Percentiles rank a stretch among this genome's conserved stretches.
Conservation (phyloP, 2,329 filamentous ascomycete species). For the Pestalotiopsis sp. region DNA sequence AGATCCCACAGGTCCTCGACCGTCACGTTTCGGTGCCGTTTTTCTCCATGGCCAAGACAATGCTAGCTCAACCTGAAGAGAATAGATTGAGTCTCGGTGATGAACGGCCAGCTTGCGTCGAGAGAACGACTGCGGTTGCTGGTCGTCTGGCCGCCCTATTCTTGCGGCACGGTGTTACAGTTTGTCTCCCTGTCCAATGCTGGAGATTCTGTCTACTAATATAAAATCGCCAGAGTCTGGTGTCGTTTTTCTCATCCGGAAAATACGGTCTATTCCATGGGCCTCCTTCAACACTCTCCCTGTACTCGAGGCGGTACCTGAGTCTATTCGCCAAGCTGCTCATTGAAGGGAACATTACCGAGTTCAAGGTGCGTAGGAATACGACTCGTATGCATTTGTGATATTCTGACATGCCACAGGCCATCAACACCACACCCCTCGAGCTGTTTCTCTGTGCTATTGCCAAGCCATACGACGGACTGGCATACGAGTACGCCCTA, state of each 20-base stretch:
- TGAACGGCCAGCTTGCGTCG: constrained; percentile 37
- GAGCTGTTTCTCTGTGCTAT: constrained; percentile 58
- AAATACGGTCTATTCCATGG: constrained; percentile 55
- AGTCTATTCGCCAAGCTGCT: constrained; percentile 56
- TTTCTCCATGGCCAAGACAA: constrained; percentile 49
- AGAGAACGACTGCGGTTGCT: constrained; percentile 48
- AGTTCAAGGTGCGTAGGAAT: constrained; percentile 40
- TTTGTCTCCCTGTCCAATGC: constrained; percentile 23
- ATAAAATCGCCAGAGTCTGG: constrained; percentile 36
- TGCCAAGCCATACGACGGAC: constrained; percentile 48
- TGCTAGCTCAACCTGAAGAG: constrained; percentile 34
- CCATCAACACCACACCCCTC: constrained; percentile 46
- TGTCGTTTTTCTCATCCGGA: constrained; percentile 47
- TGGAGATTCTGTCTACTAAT: constrained; percentile 21
- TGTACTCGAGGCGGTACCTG: constrained; percentile 47
- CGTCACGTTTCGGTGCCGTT: constrained; percentile 48
- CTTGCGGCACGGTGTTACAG: constrained; percentile 45
- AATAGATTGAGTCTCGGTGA: constrained; percentile 23
- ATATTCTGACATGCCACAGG: constrained; percentile 26
- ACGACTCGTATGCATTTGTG: background rate
- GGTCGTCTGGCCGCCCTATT: constrained; percentile 50
- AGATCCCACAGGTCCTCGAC: constrained; percentile 44
- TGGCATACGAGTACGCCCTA: constrained; percentile 53
- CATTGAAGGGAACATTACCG: constrained; percentile 47
- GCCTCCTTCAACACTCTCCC: constrained; percentile 39